Conservation (phyloP, 108 stramenopile species). For the Cyclotella baltica region DNA sequence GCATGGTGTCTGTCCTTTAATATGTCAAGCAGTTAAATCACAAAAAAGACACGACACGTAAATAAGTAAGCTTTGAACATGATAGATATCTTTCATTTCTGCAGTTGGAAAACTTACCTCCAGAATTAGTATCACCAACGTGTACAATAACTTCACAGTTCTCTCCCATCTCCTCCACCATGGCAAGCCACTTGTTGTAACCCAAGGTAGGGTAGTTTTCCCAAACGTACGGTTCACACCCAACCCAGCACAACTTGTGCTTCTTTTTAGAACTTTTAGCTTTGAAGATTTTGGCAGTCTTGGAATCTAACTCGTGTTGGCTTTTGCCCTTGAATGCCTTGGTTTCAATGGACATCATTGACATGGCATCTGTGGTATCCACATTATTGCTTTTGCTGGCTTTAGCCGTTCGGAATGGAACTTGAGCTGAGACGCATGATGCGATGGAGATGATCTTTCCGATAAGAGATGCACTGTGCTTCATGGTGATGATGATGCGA, state of each 20-base stretch:
- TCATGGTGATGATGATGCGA: too few relatives aligned
- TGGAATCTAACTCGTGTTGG: not conserved
- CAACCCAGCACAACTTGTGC: slow-evolving; percentile 9
- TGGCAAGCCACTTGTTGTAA: slow-evolving; percentile 10
- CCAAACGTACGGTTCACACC: slow-evolving; percentile 2
- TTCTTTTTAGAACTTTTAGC: slow-evolving; percentile 1
- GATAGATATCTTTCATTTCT: too few relatives aligned
- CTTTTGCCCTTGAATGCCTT: not conserved
- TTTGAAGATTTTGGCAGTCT: slow-evolving; percentile 2
- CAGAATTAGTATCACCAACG: slow-evolving; percentile 6
- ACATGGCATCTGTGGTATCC: too few relatives aligned
- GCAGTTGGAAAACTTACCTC: not conserved
- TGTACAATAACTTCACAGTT: slow-evolving; percentile 11
- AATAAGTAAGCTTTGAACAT: too few relatives aligned
- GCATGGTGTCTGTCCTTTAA: slow-evolving; percentile 5
- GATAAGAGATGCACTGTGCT: too few relatives aligned
- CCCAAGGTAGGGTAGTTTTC: slow-evolving; percentile 1
- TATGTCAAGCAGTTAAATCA: too few relatives aligned
- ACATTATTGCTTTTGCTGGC: too few relatives aligned
- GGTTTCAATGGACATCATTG: not conserved
- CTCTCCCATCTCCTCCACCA: slow-evolving; percentile 14
- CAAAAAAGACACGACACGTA: too few relatives aligned
- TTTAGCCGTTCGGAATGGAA: not conserved
- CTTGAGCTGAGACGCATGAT: not conserved
- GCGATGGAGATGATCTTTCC: not conserved